Conservation (phyloP, 805 yeast species). For the Clavispora fructus region DNA sequence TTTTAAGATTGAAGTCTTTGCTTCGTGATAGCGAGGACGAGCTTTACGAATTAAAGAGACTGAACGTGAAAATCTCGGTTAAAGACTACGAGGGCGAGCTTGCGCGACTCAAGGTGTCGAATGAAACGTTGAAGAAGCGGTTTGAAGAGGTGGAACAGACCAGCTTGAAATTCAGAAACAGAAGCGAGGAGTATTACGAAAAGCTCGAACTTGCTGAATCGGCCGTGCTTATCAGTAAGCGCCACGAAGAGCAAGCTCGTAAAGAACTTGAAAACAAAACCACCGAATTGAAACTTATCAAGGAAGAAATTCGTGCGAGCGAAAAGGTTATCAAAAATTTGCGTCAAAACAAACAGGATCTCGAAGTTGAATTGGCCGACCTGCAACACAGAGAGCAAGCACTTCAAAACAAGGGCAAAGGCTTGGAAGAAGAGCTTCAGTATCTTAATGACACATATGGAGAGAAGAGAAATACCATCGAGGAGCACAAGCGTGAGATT, state of each 20-base stretch:
- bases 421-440: slow-evolving; percentile 20
- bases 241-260: slow-evolving; percentile 54
- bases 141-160: slow-evolving; percentile 37
- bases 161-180: slow-evolving; percentile 51
- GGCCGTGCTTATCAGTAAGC: slow-evolving; percentile 56
- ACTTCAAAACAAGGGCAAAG: slow-evolving; percentile 12
- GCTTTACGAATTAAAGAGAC: slow-evolving; percentile 36
- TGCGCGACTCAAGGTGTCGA: slow-evolving; percentile 49
- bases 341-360: slow-evolving; percentile 17
- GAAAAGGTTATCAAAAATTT: slow-evolving; percentile 49
- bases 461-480: slow-evolving; percentile 19
- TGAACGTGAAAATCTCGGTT: slow-evolving; percentile 34
- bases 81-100: slow-evolving; percentile 33
- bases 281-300: slow-evolving; percentile 44
- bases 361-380: slow-evolving; percentile 27
- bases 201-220: slow-evolving; percentile 77
- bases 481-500: slow-evolving; percentile 45
- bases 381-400: slow-evolving; percentile 4
- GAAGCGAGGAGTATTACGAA: slow-evolving; percentile 69
- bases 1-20: slow-evolving; percentile 35
- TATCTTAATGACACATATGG: slow-evolving; percentile 20
- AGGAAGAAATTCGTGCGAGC: slow-evolving; percentile 49
- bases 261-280: slow-evolving; percentile 53
- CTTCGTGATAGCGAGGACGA: slow-evolving; percentile 41
- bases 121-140: slow-evolving; percentile 53